Percentiles rank a stretch among this genome's conserved stretches.
These are phyloP conservation scores for Venturiaceae sp. DNA, from an alignment of 2,329 filamentous ascomycete species.

Conservation along the genomic window DNA sequence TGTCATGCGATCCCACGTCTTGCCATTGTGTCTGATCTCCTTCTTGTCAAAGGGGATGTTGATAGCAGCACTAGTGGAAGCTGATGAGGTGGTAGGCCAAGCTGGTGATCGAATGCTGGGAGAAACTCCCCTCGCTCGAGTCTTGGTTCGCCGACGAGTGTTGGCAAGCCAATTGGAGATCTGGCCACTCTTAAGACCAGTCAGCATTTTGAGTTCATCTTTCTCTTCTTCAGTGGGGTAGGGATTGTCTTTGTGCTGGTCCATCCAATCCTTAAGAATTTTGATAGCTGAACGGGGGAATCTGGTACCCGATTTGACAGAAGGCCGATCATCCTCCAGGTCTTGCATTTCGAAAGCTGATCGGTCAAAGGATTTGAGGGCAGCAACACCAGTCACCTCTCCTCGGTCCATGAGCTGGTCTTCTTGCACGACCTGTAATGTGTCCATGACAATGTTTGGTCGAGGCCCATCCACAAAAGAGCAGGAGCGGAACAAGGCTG, in stretches of 20 bases:
- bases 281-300: slow-evolving; percentile 75
- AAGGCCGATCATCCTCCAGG: slow-evolving; percentile 20
- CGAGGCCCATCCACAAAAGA: slow-evolving; percentile 28
- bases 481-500: slow-evolving; percentile 37
- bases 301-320: slow-evolving; percentile 56
- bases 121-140: slow-evolving; percentile 57
- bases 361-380: slow-evolving; percentile 25
- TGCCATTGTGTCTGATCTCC: slow-evolving; percentile 29
- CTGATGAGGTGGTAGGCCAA: slow-evolving; percentile 20
- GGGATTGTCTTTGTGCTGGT: slow-evolving; percentile 68
- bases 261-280: slow-evolving; percentile 76
- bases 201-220: slow-evolving; percentile 65
- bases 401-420: slow-evolving; percentile 23
- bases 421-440: slow-evolving; percentile 36
- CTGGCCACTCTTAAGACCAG: slow-evolving; percentile 72
- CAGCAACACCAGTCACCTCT: slow-evolving; percentile 21
- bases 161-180: slow-evolving; percentile 92
- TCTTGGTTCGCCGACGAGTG: slow-evolving; percentile 73
- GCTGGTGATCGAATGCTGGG: slow-evolving; percentile 50
- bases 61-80: slow-evolving; percentile 46
- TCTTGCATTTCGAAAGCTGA: slow-evolving; percentile 23
- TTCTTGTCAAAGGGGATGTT: slow-evolving; percentile 38
- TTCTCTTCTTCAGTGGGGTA: slow-evolving; percentile 87
- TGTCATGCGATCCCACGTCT: slow-evolving; percentile 49
- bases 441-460: slow-evolving; percentile 31